A percentile compares a stretch with the other conserved stretches of the same genome.
These are phyloP conservation scores for Neurospora hispaniola DNA, from an alignment of 495 filamentous ascomycete genomes.

Conservation along the genomic window DNA sequence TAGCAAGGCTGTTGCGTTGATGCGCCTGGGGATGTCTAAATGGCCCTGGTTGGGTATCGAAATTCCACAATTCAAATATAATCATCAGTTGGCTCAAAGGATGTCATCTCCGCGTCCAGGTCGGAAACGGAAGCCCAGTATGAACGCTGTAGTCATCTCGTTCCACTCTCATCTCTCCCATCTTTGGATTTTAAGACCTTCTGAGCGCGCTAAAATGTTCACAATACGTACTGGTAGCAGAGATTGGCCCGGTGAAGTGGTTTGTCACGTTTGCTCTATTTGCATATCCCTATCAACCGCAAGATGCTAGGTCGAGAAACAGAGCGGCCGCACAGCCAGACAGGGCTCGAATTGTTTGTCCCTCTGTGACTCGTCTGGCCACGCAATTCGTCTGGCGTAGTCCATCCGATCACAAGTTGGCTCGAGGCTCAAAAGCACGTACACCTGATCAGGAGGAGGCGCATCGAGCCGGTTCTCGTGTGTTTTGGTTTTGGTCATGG, in stretches of 20 bases:
- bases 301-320: background rate
- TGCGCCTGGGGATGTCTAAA: background rate
- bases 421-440: background rate
- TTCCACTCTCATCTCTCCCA: background rate
- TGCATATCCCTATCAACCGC: background rate
- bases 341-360: background rate
- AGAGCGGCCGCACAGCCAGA: background rate
- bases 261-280: background rate
- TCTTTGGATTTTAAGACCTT: background rate
- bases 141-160: background rate
- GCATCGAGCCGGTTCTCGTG: constrained; percentile 5
- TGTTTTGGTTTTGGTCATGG: constrained; percentile 9
- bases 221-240: background rate
- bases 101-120: background rate
- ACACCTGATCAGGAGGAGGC: background rate
- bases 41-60: too few species aligned
- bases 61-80: background rate
- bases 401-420: background rate
- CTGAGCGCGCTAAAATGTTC: background rate
- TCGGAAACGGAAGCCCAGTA: background rate
- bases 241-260: background rate
- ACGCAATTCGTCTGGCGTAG: background rate
- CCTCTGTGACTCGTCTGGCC: background rate
- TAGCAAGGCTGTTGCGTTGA: background rate
- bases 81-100: background rate